Base-by-base conservation (phyloP, 73 alveolate genomes). In the Strombidium stylifer region DNA sequence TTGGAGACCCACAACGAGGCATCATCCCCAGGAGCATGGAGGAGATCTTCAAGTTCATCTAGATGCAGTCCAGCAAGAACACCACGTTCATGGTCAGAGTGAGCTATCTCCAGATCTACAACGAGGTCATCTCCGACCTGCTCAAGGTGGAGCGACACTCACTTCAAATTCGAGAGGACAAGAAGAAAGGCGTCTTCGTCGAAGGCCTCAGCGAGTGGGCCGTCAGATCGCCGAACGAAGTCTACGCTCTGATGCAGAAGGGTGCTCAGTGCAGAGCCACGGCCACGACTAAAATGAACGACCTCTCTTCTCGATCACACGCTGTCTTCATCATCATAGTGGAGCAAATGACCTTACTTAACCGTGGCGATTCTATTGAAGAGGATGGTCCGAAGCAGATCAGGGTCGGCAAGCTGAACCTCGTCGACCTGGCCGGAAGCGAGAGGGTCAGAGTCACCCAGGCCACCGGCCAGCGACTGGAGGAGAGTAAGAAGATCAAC, bases 21-120 rank as follows among this genome's bases (percentile, higher is more conserved):
- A 95, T 95, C 18, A 90, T 95, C 18, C 99, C 99, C 19, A 69
- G 99, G 65, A 75, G 98, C 14, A 93, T 93, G 72, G 99, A 95
- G 68, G 98, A 95, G 46, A 93, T 95, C 24, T 95, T 95, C 80
- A 81, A 87, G 40, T 84, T 79, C 70, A 95, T 95, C 47, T 89
- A 91, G 50, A 81, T 73, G 35, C 75, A 83, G 46, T 66, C 95
- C 12, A 84, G 81, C 73, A 82, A 62, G 55, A 80, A 83, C 62
- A 46, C 93, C 7, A 91, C 94, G 32, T 91, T 91, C 73, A 91
- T 91, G 92, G 93, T 91, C 27, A 78, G 98, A 48, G 98, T 95
- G 6, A 84, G 95, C 5, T 91, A 91, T 79, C 75, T 91, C 35
- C 92, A 90, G 79, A 78, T 87, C 31, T 88, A 81, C 60, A 97